Conservation (phyloP, 495 filamentous ascomycete genomes). For the Penicillium bialowiezense region DNA sequence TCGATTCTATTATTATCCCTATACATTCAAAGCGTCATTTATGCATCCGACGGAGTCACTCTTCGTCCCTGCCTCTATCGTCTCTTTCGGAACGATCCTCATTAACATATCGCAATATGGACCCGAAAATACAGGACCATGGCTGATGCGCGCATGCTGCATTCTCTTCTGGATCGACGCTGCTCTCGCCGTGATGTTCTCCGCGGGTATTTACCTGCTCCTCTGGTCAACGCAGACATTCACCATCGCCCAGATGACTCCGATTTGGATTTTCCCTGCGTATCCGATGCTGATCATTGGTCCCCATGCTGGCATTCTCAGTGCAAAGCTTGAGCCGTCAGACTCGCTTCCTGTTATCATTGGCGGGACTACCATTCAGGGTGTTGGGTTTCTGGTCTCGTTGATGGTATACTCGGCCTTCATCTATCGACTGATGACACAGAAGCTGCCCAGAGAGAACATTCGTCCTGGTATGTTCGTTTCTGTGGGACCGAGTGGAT, state of each 20-base stretch:
- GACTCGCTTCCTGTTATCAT: slow-evolving; percentile 62
- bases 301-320: slow-evolving; percentile 68
- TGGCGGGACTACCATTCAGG: slow-evolving; percentile 71
- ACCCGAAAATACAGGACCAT: slow-evolving; percentile 58
- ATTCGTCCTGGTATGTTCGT: slow-evolving; percentile 84
- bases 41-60: slow-evolving; percentile 76
- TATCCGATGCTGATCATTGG: slow-evolving; percentile 82
- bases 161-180: slow-evolving; percentile 75
- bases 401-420: slow-evolving; percentile 86
- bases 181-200: slow-evolving; percentile 58
- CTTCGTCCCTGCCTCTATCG: slow-evolving; percentile 72
- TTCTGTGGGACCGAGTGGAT: slow-evolving; percentile 73
- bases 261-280: slow-evolving; percentile 88
- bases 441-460: slow-evolving; percentile 76
- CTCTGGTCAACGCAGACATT: slow-evolving; percentile 73
- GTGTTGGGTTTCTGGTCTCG: slow-evolving; percentile 80
- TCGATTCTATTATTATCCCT: slow-evolving; percentile 68
- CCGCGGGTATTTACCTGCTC: slow-evolving; percentile 69
- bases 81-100: slow-evolving; percentile 70
- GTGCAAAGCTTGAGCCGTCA: slow-evolving; percentile 43
- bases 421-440: slow-evolving; percentile 86
- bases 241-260: slow-evolving; percentile 84
- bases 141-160: slow-evolving; percentile 62
- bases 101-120: slow-evolving; percentile 82
- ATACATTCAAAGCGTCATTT: slow-evolving; percentile 70